Evolutionary conservation across 2,329 filamentous ascomycete species (phyloP), one percentile per base, ranked within the genome.

Genomic region (Microdochium bolleyi): DNA sequence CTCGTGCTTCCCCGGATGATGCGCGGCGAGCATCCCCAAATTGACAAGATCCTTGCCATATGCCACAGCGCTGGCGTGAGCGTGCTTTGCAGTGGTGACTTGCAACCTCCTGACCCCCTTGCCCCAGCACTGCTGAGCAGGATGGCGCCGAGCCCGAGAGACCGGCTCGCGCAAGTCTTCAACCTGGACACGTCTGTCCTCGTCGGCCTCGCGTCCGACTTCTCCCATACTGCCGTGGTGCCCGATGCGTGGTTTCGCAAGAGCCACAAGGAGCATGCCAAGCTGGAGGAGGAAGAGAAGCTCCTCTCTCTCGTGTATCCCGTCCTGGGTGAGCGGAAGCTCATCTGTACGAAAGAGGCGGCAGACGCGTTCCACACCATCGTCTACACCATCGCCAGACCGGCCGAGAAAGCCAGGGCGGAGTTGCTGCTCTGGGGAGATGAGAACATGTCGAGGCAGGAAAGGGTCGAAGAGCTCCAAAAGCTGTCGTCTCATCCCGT

Each of bases 141-240:
- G 46, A 67, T 67, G 64, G 60, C 59, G 16, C 64, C 65, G 24
- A 59, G 56, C 24, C 64, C 63, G 8, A 60, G 52, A 41, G 55
- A 58, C 13, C 57, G 52, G 14, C 61, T 65, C 46, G 59, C 61
- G 0, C 32, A 59, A 24, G 51, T 60, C 32, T 55, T 85, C 25
- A 84, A 86, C 60, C 75, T 86, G 52, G 83, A 86, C 64, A 84
- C 82, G 52, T 89, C 87, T 1, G 80, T 89, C 49, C 75, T 92
- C 5, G 77, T 92, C 4, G 87, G 86, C 3, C 71, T 91, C 2
- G 79, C 86, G 1, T 89, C 87, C 0, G 88, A 92, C 60, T 82
- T 91, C 24, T 87, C 84, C 2, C 85, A 91, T 62, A 61, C 62
- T 3, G 54, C 58, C 7, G 67, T 75, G 4, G 50, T 59, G 0